Conservation (phyloP, 345 rosid genomes). For the Brassica nigra region DNA sequence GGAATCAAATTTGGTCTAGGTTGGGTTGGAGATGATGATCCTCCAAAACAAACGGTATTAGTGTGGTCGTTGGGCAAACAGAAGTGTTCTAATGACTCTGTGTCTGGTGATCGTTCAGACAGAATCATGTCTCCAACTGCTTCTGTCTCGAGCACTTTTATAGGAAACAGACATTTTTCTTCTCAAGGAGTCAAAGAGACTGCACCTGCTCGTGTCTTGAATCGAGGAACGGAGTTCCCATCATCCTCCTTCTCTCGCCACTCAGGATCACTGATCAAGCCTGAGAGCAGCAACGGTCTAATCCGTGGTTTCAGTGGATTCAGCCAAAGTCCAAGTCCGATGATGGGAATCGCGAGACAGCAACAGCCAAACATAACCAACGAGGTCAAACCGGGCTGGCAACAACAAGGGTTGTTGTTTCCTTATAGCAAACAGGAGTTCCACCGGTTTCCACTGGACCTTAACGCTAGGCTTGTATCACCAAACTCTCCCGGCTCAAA, state of each 20-base stretch:
- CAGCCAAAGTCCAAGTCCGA: constrained; percentile 26
- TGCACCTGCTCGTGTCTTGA: constrained; percentile 43
- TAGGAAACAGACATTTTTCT: constrained; percentile 45
- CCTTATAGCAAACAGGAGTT: constrained; percentile 48
- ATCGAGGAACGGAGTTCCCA: constrained; percentile 46
- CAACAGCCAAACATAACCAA: constrained; percentile 22
- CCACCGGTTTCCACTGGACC: constrained; percentile 56
- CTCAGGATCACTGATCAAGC: constrained; percentile 29
- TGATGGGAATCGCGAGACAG: constrained; percentile 42
- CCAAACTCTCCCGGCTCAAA: constrained; percentile 68
- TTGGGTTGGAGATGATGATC: constrained; percentile 72
- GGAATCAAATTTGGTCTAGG: constrained; percentile 74
- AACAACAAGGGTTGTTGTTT: constrained; percentile 37
- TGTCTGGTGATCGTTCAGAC: constrained; percentile 45
- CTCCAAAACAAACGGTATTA: constrained; percentile 29
- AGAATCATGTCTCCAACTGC: constrained; percentile 49
- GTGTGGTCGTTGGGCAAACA: constrained; percentile 33
- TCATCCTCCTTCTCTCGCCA: constrained; percentile 45
- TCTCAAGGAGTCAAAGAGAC: constrained; percentile 45
- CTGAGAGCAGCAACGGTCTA: constrained; percentile 31
- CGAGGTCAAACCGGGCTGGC: constrained; percentile 19
- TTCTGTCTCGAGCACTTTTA: constrained; percentile 43
- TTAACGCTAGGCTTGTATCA: constrained; percentile 61
- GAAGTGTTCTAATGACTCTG: constrained; percentile 37
- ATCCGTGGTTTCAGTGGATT: constrained; percentile 31